phyloP scores from a whole-genome alignment of 257 asterid genomes.

The Capsicum chinense region DNA sequence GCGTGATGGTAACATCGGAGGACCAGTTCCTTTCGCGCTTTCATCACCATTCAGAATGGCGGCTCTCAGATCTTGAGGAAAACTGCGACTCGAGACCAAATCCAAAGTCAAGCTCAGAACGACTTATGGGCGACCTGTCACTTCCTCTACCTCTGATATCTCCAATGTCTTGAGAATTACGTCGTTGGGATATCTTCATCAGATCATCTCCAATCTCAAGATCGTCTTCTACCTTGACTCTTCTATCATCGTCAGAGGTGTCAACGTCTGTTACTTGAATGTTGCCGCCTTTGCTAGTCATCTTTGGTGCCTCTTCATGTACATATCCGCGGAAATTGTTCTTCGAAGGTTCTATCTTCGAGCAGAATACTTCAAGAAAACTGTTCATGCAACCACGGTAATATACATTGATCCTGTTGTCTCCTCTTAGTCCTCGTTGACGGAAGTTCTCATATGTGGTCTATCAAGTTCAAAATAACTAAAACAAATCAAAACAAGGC shows the following conservation, averaged over 20 bases:
- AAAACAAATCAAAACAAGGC: conserved; percentile 4
- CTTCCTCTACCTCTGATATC: conserved; percentile 32
- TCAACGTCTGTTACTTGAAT: conserved; percentile 27
- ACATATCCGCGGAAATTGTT: conserved; percentile 43
- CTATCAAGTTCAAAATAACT: conserved; percentile 37
- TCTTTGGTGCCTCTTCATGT: conserved; percentile 33
- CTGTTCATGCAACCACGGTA: conserved; percentile 49
- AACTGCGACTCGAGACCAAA: conserved; percentile 27
- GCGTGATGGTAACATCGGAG: neutral
- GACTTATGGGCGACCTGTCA: conserved; percentile 27
- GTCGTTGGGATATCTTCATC: conserved; percentile 49
- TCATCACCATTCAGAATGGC: conserved; percentile 23
- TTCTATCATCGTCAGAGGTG: conserved; percentile 33
- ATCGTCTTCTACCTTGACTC: conserved; percentile 57
- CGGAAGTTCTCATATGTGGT: conserved; percentile 77
- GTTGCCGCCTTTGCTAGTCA: conserved; percentile 21
- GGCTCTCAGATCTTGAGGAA: neutral
- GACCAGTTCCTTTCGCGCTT: neutral
- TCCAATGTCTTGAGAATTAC: conserved; percentile 37
- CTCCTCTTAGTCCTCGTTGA: conserved; percentile 41
- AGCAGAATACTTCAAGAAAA: conserved; percentile 51
- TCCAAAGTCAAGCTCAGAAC: conserved; percentile 29
- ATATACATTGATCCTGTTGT: conserved; percentile 45
- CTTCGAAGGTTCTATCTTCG: conserved; percentile 40
- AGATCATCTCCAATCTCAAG: conserved; percentile 51